Conservation (phyloP, 225 moss, liverwort and hornwort genomes). For the Pseudisothecium myosuroides region DNA sequence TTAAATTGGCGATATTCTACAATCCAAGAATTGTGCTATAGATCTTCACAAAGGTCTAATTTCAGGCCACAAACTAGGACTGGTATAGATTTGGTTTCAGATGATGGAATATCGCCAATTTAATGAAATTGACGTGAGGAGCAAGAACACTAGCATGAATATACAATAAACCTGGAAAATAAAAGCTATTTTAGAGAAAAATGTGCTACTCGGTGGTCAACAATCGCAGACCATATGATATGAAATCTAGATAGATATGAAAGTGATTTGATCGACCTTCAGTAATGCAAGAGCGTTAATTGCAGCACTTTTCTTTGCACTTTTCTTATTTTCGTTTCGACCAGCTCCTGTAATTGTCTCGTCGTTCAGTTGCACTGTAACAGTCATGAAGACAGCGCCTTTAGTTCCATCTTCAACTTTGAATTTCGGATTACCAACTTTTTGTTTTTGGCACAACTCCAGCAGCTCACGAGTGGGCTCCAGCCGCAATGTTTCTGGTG, state of each 20-base stretch:
- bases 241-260: not conserved
- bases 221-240: not conserved
- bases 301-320: conserved; percentile 59
- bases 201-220: not conserved
- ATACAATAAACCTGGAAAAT: not conserved
- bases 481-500: conserved; percentile 62
- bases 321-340: conserved; percentile 28
- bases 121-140: not conserved
- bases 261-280: conserved; percentile 33
- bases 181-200: not conserved
- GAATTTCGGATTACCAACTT: conserved; percentile 16
- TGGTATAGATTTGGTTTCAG: not conserved
- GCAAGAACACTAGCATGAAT: not conserved
- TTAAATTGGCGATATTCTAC: too few species aligned
- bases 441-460: conserved; percentile 58
- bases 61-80: too few species aligned
- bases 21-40: too few species aligned
- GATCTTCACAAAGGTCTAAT: too few species aligned
- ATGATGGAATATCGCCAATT: not conserved
- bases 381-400: conserved; percentile 8
- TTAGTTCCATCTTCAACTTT: not conserved
- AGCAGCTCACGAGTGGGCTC: conserved; percentile 71
- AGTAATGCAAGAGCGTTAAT: conserved; percentile 45
- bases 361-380: conserved; percentile 15
- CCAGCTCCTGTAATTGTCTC: conserved; percentile 17